Conservation (phyloP, 2,329 filamentous ascomycete species). For the Colletotrichum sojae region DNA sequence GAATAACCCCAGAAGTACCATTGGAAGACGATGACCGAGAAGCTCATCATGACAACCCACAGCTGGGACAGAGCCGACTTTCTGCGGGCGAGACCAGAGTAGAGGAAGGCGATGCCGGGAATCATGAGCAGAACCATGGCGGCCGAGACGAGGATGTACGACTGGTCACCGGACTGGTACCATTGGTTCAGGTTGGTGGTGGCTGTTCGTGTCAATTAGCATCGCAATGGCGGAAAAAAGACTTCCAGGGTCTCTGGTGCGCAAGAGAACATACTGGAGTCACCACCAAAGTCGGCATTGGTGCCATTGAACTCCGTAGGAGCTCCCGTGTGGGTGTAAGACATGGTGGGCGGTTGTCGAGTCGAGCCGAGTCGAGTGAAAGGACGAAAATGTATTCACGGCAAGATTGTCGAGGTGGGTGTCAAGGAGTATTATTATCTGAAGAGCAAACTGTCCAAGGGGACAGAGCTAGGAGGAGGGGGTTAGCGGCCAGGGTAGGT, state of each 20-base stretch:
- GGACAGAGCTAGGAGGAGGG: conserved; percentile 28
- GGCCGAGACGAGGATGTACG: conserved; percentile 90
- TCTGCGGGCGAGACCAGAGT: conserved; percentile 95
- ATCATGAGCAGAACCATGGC: conserved; percentile 98
- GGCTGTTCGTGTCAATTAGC: conserved; percentile 62
- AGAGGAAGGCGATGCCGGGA: conserved; percentile 95
- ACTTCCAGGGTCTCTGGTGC: neutral
- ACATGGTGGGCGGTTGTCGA: conserved; percentile 59
- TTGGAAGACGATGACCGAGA: conserved; percentile 93
- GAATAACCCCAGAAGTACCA: conserved; percentile 99
- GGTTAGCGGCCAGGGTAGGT: conserved; percentile 39
- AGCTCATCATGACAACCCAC: conserved; percentile 96
- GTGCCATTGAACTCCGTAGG: conserved; percentile 76
- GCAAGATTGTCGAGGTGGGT: neutral
- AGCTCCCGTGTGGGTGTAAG: conserved; percentile 71
- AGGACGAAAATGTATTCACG: conserved; percentile 36
- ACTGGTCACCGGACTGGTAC: conserved; percentile 92
- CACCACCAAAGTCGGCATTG: conserved; percentile 76
- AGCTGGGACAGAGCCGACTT: conserved; percentile 98
- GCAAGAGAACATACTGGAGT: conserved; percentile 76
- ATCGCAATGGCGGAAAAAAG: conserved; percentile 6
- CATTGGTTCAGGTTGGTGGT: conserved; percentile 95
- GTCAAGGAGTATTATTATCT: conserved; percentile 25
- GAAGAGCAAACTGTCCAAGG: conserved; percentile 35
- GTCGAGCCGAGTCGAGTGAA: conserved; percentile 14